Evolutionary conservation across 129 eudicot species (phyloP).

Genomic region (Chrysanthemum lavandulifolium): DNA sequence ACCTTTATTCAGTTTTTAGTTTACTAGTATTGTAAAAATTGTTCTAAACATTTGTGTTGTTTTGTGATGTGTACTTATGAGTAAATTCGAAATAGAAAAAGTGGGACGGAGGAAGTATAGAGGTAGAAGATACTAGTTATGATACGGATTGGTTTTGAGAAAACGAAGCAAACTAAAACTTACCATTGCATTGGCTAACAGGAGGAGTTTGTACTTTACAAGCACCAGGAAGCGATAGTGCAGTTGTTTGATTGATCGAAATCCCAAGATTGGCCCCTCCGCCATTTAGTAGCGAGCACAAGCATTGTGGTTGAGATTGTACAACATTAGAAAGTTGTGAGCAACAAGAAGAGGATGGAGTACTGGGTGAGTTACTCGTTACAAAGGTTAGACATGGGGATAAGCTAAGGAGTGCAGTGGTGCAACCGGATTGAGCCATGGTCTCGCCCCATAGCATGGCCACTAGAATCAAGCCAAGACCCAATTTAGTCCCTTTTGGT

Average conservation of each 20-base stretch:
- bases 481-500: constrained; percentile 22
- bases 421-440: constrained; percentile 67
- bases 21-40: too few relatives aligned
- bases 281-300: constrained; percentile 45
- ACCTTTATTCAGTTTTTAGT: too few relatives aligned
- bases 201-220: constrained; percentile 61
- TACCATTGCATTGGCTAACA: constrained; percentile 50
- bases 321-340: constrained; percentile 46
- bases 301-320: constrained; percentile 55
- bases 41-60: too few relatives aligned
- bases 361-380: constrained; percentile 43
- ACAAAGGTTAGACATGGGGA: constrained; percentile 55
- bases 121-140: too few relatives aligned
- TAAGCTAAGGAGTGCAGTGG: constrained; percentile 51
- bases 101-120: too few relatives aligned
- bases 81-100: too few relatives aligned
- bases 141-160: neutral
- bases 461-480: constrained; percentile 30
- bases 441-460: constrained; percentile 35
- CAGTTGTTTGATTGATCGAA: constrained; percentile 50
- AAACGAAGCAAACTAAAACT: neutral
- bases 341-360: constrained; percentile 77
- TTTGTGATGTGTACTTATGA: too few relatives aligned
- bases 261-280: constrained; percentile 50
- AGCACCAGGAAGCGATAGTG: constrained; percentile 46